A percentile compares a stretch with the other conserved stretches of the same genome.
phyloP scores from a whole-genome alignment of 805 yeast genomes.

The Pichia pseudocactophila region DNA sequence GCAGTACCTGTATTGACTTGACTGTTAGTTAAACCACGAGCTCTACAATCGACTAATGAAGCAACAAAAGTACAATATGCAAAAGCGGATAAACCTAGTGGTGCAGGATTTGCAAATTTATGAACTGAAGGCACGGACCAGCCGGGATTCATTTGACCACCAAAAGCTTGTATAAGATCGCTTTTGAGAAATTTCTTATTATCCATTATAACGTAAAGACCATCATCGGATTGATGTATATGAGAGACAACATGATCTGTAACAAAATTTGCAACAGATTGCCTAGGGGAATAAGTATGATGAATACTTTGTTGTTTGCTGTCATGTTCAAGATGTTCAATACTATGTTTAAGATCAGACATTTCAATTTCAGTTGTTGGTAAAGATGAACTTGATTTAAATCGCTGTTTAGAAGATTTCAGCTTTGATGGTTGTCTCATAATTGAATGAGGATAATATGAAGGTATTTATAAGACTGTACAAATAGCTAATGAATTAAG shows the following conservation, averaged over 20 bases:
- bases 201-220: slow-evolving; percentile 62
- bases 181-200: slow-evolving; percentile 52
- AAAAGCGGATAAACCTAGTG: slow-evolving; percentile 64
- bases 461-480: not conserved
- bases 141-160: slow-evolving; percentile 79
- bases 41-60: slow-evolving; percentile 53
- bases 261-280: too few species aligned
- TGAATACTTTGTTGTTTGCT: too few species aligned
- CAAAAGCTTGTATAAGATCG: slow-evolving; percentile 60
- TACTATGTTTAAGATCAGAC: too few species aligned
- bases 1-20: slow-evolving; percentile 58
- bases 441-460: not conserved
- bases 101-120: slow-evolving; percentile 66
- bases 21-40: slow-evolving; percentile 56
- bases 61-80: slow-evolving; percentile 64
- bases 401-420: too few species aligned
- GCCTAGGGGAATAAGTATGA: too few species aligned
- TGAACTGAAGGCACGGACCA: slow-evolving; percentile 46
- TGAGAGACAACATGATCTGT: too few species aligned
- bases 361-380: too few species aligned
- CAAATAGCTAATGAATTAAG: not conserved
- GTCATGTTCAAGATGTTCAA: too few species aligned
- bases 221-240: slow-evolving; percentile 35
- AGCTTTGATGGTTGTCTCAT: not conserved
- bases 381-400: too few species aligned